Evolutionary conservation across 1,139 yeast species (phyloP).

Genomic region (Kodamaea arcana): DNA sequence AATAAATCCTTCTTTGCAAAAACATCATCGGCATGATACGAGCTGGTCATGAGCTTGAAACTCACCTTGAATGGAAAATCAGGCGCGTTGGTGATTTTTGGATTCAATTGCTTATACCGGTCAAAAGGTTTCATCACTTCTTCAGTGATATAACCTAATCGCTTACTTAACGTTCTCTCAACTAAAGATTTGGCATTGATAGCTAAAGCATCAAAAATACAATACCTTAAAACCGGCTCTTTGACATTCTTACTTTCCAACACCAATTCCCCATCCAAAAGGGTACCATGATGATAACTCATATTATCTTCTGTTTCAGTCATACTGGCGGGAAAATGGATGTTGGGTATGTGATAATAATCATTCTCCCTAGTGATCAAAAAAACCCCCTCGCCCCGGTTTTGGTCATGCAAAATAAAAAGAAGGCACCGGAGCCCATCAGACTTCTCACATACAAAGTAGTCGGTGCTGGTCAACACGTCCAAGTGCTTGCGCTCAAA

Average conservation of each 20-base stretch:
- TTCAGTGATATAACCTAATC: conserved; percentile 85
- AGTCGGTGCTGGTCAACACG: conserved; percentile 54
- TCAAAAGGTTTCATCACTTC: conserved; percentile 80
- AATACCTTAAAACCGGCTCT: conserved; percentile 56
- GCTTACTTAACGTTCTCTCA: conserved; percentile 66
- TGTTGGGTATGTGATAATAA: conserved; percentile 72
- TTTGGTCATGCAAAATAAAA: conserved; percentile 64
- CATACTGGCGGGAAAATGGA: conserved; percentile 68
- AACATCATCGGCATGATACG: conserved; percentile 77
- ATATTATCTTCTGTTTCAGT: conserved; percentile 49
- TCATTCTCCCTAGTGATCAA: conserved; percentile 83
- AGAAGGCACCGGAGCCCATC: conserved; percentile 87
- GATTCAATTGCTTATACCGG: conserved; percentile 60
- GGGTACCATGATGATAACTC: conserved; percentile 76
- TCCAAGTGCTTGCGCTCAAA: conserved; percentile 72
- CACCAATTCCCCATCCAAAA: conserved; percentile 86
- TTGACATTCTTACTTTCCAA: conserved; percentile 53
- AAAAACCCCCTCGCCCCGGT: conserved; percentile 71
- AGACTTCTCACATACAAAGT: conserved; percentile 91
- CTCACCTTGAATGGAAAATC: conserved; percentile 81
- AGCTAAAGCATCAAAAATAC: conserved; percentile 89
- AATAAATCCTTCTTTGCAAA: conserved; percentile 67
- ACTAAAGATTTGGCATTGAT: conserved; percentile 71
- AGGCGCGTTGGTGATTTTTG: conserved; percentile 63
- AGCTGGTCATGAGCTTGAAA: conserved; percentile 81